Percentiles rank a stretch among this genome's conserved stretches.
Conservation (phyloP, 257 asterid species). For the Salvia splendens region DNA sequence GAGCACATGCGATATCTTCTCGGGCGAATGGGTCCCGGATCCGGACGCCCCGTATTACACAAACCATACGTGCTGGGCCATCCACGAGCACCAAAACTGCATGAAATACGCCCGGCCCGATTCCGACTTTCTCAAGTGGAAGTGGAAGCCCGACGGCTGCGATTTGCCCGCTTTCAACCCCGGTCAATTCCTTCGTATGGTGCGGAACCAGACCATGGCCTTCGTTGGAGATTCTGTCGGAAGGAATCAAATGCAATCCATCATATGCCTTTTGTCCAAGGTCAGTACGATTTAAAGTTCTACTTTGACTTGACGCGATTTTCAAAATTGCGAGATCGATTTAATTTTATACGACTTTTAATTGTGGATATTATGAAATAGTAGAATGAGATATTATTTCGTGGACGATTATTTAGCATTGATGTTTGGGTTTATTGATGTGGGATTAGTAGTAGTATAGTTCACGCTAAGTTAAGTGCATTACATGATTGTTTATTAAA, state of each 20-base stretch:
- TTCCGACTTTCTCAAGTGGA: conserved; percentile 49
- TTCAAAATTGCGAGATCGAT: too few relatives aligned
- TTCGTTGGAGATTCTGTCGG: conserved; percentile 70
- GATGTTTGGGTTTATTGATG: background rate
- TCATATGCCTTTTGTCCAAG: conserved; percentile 61
- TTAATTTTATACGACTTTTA: too few relatives aligned
- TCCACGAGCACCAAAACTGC: conserved; percentile 70
- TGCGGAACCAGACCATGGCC: conserved; percentile 51
- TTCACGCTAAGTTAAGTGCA: too few relatives aligned
- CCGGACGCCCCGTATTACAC: conserved; percentile 59
- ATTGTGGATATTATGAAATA: too few relatives aligned
- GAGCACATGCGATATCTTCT: conserved; percentile 40
- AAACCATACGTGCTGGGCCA: conserved; percentile 57
- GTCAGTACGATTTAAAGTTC: conserved; percentile 26
- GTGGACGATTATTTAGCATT: too few relatives aligned
- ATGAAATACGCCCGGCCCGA: conserved; percentile 66
- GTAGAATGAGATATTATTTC: too few relatives aligned
- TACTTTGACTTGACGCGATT: background rate
- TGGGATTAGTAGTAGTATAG: too few relatives aligned
- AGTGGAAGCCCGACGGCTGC: conserved; percentile 63
- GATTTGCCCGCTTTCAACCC: conserved; percentile 52
- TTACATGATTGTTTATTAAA: too few relatives aligned
- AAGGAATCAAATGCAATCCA: conserved; percentile 67
- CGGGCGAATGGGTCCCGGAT: conserved; percentile 61
- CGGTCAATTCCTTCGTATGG: conserved; percentile 49